phyloP scores from a whole-genome alignment of 225 moss, liverwort and hornwort genomes.

The Anthoceros angustus region DNA sequence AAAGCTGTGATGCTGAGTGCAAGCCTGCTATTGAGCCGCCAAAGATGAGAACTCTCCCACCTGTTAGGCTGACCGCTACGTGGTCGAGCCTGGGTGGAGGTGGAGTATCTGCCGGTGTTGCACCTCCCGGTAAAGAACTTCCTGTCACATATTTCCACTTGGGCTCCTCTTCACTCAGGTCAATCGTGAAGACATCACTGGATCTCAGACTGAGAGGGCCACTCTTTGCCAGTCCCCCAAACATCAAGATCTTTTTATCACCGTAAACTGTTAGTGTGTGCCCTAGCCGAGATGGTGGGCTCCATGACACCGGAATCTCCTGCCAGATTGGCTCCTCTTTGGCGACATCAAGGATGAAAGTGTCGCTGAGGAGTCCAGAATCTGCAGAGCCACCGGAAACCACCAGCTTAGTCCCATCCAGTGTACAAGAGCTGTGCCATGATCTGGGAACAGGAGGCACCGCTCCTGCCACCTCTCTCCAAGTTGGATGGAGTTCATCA shows the following conservation, averaged over 20 bases:
- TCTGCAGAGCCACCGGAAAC: slow-evolving; percentile 39
- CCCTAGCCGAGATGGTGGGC: slow-evolving; percentile 35
- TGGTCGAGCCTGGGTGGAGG: slow-evolving; percentile 34
- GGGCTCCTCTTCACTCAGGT: slow-evolving; percentile 34
- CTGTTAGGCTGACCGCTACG: slow-evolving; percentile 29
- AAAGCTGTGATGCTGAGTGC: slow-evolving; percentile 33
- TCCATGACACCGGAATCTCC: slow-evolving; percentile 34
- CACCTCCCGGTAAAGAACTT: slow-evolving; percentile 26
- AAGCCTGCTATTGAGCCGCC: slow-evolving; percentile 33
- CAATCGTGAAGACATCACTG: slow-evolving; percentile 35
- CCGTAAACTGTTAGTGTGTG: slow-evolving; percentile 32
- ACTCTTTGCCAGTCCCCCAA: slow-evolving; percentile 34
- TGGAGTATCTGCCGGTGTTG: slow-evolving; percentile 29
- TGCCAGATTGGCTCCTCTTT: slow-evolving; percentile 33
- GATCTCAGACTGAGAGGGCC: slow-evolving; percentile 30
- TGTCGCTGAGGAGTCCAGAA: slow-evolving; percentile 32
- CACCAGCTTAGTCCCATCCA: slow-evolving; percentile 34
- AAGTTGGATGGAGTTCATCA: slow-evolving; percentile 26
- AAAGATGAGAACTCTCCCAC: slow-evolving; percentile 31
- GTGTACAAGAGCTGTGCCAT: slow-evolving; percentile 39
- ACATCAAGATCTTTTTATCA: slow-evolving; percentile 34
- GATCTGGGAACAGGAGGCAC: slow-evolving; percentile 28
- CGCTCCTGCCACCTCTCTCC: slow-evolving; percentile 30
- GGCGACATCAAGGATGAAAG: slow-evolving; percentile 24
- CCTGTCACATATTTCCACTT: slow-evolving; percentile 35